Evolutionary conservation across 2,329 filamentous ascomycete genomes (phyloP), one percentile per base, ranked within the genome.

Genomic region (Ilyonectria robusta): DNA sequence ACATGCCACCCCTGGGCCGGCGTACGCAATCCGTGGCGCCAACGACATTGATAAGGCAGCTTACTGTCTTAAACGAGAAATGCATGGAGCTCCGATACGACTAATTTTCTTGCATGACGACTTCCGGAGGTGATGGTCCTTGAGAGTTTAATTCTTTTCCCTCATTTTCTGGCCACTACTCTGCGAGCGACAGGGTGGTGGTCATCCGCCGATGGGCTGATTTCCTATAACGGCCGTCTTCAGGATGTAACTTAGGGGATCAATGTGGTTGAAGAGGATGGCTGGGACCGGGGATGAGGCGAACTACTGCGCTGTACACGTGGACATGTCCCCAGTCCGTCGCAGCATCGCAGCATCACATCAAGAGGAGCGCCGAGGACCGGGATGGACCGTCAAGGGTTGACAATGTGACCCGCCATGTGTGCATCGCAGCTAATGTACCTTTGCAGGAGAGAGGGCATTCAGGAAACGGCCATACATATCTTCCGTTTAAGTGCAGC

Each of bases 261-360:
- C 31, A 26, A 60, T 53, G 26, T 33, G 33, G 29, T 48, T 26
- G n/a, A 37, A 31, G 21, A n/a, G 8, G 31, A 35, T 31, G 58
- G 29, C 40, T 23, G 53, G 44, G 8, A 3, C n/a, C 13, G 44
- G 51, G 59, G 60, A 47, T 46, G 47, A 53, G 61, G 61, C 61
- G 61, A 63, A 58, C 61, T 63, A 51, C 54, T 63, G 61, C 26
- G 54, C 61, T 37, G 46, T 47, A 57, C 61, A 63, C 61, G 61
- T 63, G 61, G 57, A 58, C 51, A 40, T 8, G 21, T 10, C 3
- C 29, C 29, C 55, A 31, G 15, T 42, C 15, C 17, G 40, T 42
- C 15, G 40, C 40, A 42, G 40, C 40, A 26, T 26, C 23, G 23
- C 23, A 26, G 23, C 23, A 26, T 26, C 23, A 26, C 23, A 26